A percentile compares a stretch with the other conserved stretches of the same genome.
Evolutionary conservation across 2,329 filamentous ascomycete species (phyloP).

Genomic region (Colletotrichum shisoi): DNA sequence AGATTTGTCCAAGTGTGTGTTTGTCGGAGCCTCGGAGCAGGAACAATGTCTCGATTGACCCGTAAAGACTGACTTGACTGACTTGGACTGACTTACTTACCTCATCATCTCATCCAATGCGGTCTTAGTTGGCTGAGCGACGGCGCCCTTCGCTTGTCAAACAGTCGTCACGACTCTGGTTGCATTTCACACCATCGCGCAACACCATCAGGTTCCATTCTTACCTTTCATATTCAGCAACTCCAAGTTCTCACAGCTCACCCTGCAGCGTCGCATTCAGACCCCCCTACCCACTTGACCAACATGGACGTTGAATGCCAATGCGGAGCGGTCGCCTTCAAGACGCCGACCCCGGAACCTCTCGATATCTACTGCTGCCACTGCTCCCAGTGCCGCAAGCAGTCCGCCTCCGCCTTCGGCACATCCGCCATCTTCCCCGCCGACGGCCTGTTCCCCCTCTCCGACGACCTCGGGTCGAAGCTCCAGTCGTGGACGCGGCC

Average conservation of each 20-base stretch:
- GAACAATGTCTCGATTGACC: no score
- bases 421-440: slow-evolving; percentile 55
- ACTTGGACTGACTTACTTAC: not conserved
- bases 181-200: no score
- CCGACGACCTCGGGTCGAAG: slow-evolving; percentile 45
- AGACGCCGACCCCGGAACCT: slow-evolving; percentile 48
- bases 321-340: slow-evolving; percentile 51
- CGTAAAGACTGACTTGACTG: no score
- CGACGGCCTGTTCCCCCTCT: slow-evolving; percentile 52
- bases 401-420: slow-evolving; percentile 57
- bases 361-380: slow-evolving; percentile 55
- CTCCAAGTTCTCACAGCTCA: no score
- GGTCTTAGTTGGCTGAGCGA: not conserved
- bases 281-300: not conserved
- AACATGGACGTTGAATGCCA: slow-evolving; percentile 49
- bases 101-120: not conserved
- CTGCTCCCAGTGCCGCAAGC: slow-evolving; percentile 56
- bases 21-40: no score
- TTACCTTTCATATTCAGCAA: no score
- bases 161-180: not conserved
- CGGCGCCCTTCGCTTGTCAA: slow-evolving; percentile 24
- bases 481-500: slow-evolving; percentile 51
- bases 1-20: not conserved
- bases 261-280: no score
- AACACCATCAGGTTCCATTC: not conserved